Evolutionary conservation across 2,329 filamentous ascomycete species (phyloP).

Genomic region (Albifimbria verrucaria): DNA sequence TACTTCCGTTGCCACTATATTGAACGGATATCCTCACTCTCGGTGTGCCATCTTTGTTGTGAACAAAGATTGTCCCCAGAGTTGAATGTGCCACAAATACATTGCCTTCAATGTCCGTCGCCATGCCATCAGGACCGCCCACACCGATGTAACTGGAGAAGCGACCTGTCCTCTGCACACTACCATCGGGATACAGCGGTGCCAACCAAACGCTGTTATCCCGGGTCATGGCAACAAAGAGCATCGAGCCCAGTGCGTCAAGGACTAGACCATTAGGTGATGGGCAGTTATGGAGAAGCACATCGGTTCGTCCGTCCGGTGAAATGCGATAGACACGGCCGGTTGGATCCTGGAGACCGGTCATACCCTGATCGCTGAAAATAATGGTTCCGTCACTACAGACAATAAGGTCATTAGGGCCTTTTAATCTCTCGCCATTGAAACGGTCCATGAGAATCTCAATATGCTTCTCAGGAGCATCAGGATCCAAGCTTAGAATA

Average conservation of each 20-base stretch:
- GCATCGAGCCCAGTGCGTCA: background rate
- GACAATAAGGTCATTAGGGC: slow-evolving; percentile 10
- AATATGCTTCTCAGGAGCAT: background rate
- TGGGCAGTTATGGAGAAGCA: slow-evolving; percentile 7
- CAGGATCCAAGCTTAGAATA: slow-evolving; percentile 5
- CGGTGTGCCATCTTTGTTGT: slow-evolving; percentile 3
- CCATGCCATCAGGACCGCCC: slow-evolving; percentile 10
- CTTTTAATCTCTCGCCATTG: slow-evolving; percentile 11
- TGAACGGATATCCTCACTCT: background rate
- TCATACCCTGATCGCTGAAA: slow-evolving; percentile 12
- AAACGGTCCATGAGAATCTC: slow-evolving; percentile 10
- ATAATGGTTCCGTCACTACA: slow-evolving; percentile 4
- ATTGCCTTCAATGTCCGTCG: slow-evolving; percentile 8
- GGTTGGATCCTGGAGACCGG: slow-evolving; percentile 7
- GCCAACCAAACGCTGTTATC: slow-evolving; percentile 11
- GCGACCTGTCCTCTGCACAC: slow-evolving; percentile 9
- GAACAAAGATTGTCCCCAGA: slow-evolving; percentile 7
- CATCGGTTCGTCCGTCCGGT: slow-evolving; percentile 3
- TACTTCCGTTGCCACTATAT: background rate
- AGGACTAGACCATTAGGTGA: slow-evolving; percentile 11
- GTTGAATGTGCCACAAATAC: slow-evolving; percentile 12
- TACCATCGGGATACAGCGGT: slow-evolving; percentile 9
- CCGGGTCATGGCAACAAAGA: slow-evolving; percentile 11
- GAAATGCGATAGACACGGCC: slow-evolving; percentile 8
- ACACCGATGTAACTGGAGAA: slow-evolving; percentile 8